These are phyloP conservation scores for Candida sakaeoensis DNA, from an alignment of 805 yeast species.

Conservation along the genomic window DNA sequence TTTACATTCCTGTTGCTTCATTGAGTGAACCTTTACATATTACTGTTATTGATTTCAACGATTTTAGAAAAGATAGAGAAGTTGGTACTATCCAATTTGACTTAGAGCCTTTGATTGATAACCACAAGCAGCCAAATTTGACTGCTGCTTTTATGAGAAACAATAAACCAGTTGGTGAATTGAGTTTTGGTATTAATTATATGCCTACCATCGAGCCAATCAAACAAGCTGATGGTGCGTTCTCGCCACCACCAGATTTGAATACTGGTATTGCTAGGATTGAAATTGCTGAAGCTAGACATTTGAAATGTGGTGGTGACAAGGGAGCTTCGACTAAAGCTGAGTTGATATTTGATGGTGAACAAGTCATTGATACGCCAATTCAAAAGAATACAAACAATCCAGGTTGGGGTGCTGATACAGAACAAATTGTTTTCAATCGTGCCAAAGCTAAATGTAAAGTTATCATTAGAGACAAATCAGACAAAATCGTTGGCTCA, in stretches of 20 bases:
- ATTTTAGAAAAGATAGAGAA: conserved; percentile 70
- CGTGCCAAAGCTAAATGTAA: conserved; percentile 68
- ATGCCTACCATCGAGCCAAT: conserved; percentile 68
- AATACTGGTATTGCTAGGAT: conserved; percentile 88
- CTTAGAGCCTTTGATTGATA: conserved; percentile 58
- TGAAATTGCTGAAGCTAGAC: conserved; percentile 62
- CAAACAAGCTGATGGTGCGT: conserved; percentile 73
- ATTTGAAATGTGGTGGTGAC: conserved; percentile 40
- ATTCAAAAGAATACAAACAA: conserved; percentile 56
- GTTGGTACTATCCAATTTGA: conserved; percentile 77
- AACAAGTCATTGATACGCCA: conserved; percentile 54
- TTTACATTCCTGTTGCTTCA: conserved; percentile 64
- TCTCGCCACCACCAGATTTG: conserved; percentile 82
- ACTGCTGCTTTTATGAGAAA: conserved; percentile 67
- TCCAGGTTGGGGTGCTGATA: conserved; percentile 62
- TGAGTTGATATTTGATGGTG: conserved; percentile 66
- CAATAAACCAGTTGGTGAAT: conserved; percentile 76
- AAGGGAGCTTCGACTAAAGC: conserved; percentile 57
- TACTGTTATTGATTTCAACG: conserved; percentile 72
- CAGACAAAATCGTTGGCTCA: conserved; percentile 55
- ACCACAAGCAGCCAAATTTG: conserved; percentile 46
- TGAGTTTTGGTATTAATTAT: conserved; percentile 66
- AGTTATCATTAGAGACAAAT: conserved; percentile 57
- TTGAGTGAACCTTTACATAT: conserved; percentile 81
- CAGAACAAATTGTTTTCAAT: conserved; percentile 68